Evolutionary conservation across 2,329 filamentous ascomycete genomes (phyloP), one percentile per base, ranked within the genome.

Genomic region (Exophiala sideris): DNA sequence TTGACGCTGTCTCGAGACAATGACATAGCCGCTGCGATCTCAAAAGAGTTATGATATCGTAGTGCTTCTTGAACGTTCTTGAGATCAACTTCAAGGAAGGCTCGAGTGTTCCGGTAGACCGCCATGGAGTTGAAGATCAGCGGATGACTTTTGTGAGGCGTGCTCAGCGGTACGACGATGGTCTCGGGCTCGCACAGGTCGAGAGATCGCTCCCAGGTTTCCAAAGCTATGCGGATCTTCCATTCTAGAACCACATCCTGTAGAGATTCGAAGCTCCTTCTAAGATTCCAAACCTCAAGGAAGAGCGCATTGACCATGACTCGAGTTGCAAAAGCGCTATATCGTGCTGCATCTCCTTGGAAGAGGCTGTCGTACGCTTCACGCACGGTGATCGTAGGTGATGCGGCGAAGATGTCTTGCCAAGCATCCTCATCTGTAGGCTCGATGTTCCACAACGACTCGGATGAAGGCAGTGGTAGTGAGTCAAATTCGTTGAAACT

Each of bases 301-400:
- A 97, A 99, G 61, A 99, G 79, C 9, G 94, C 92, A 67, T 97
- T 99, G 80, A 97, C 96, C 89, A 99, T 95, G 61, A 97, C 90
- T 59, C 94, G 89, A 9, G 94, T 95, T 4, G 91, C 92, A 70
- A 97, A 99, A 1, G 92, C 92, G 68, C 92, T 97, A 78, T 97
- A 99, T 64, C 87, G 87, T 48, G 92, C 83, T 54, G 83, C 83
- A 68, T 96, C 90, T 60, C 92, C 94, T 70, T 96, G 91, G 79
- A 97, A 97, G 3, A 99, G 83, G 59, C 91, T 91, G 72, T 95
- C 91, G 67, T 97, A 92, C 1, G 94, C 92, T 66, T 95, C 87
- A 73, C 94, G 88, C 69, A 97, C 96, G 0, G 91, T 95, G 54
- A 91, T 85, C 24, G 85, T 84, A 16, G 85, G 83, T 6, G 87